phyloP scores from a whole-genome alignment of 176 grass and related monocot genomes.

The Oryza glumipatula region DNA sequence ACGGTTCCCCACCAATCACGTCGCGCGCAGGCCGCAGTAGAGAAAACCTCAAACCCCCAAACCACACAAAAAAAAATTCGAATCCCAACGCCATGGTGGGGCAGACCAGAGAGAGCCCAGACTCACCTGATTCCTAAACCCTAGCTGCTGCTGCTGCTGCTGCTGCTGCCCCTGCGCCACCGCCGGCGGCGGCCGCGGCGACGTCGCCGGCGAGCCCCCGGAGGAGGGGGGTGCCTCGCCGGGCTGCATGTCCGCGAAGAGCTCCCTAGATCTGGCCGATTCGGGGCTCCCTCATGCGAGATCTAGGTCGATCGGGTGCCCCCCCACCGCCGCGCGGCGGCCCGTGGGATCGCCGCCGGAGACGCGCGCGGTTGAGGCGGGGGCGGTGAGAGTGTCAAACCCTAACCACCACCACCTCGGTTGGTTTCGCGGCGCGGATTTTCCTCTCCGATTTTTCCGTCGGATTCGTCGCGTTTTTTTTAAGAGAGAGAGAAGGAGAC shows the following conservation, averaged over 20 bases:
- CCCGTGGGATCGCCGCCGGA: slow-evolving; percentile 32
- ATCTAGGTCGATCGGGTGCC: slow-evolving; percentile 38
- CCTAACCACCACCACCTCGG: slow-evolving; percentile 21
- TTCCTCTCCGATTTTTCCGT: background rate
- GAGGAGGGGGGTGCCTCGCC: slow-evolving; percentile 34
- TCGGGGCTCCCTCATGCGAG: slow-evolving; percentile 42
- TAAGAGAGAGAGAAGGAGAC: background rate
- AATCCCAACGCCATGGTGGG: slow-evolving; percentile 27
- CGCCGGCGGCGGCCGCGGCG: slow-evolving; percentile 43
- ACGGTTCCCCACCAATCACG: slow-evolving; percentile 47
- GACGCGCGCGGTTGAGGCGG: background rate
- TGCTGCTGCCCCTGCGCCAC: slow-evolving; percentile 30
- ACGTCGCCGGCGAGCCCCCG: slow-evolving; percentile 52
- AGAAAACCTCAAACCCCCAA: background rate
- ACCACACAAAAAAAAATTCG: slow-evolving; percentile 24
- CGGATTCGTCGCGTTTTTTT: background rate
- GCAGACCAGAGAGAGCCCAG: slow-evolving; percentile 1
- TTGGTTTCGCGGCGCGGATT: slow-evolving; percentile 12
- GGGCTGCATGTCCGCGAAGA: slow-evolving; percentile 37
- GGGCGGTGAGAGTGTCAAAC: background rate
- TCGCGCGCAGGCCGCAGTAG: background rate
- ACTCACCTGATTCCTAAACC: slow-evolving; percentile 59
- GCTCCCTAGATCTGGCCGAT: slow-evolving; percentile 52
- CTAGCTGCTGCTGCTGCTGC: slow-evolving; percentile 54
- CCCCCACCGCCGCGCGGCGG: background rate